These are phyloP conservation scores for Macrotyloma uniflorum DNA, from an alignment of 306 rosid species.

Conservation along the genomic window DNA sequence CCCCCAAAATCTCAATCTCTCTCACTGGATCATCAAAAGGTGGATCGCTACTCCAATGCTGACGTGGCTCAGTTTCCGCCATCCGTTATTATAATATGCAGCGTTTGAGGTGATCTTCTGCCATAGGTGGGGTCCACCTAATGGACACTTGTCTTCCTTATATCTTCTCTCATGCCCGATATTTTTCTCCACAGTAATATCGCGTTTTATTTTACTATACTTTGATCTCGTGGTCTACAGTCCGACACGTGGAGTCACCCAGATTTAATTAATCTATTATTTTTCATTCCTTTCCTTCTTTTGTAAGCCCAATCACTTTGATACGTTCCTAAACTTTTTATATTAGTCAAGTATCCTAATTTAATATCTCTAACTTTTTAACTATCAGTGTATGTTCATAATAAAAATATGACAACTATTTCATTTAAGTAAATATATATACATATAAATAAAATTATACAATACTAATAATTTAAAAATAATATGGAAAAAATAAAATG, in stretches of 20 bases:
- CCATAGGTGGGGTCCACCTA: slow-evolving; percentile 33
- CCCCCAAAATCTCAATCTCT: slow-evolving; percentile 10
- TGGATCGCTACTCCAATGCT: slow-evolving; percentile 35
- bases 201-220: slow-evolving; percentile 18
- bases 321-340: too few species aligned
- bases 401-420: too few species aligned
- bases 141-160: slow-evolving; percentile 16
- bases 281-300: neutral
- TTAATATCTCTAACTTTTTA: too few species aligned
- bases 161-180: slow-evolving; percentile 24
- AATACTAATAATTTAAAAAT: too few species aligned
- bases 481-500: too few species aligned
- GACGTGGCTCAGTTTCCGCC: slow-evolving; percentile 53
- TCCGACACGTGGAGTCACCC: slow-evolving; percentile 35
- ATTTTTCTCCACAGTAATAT: slow-evolving; percentile 23
- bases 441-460: too few species aligned
- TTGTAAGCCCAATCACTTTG: too few species aligned
- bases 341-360: too few species aligned
- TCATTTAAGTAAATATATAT: too few species aligned
- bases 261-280: neutral
- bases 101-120: neutral
- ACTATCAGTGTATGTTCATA: too few species aligned
- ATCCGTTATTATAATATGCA: slow-evolving; percentile 24
- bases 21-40: slow-evolving; percentile 42
- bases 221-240: slow-evolving; percentile 37